Conservation (phyloP, 31 red algal genomes). For the Asparagopsis taxiformis region DNA sequence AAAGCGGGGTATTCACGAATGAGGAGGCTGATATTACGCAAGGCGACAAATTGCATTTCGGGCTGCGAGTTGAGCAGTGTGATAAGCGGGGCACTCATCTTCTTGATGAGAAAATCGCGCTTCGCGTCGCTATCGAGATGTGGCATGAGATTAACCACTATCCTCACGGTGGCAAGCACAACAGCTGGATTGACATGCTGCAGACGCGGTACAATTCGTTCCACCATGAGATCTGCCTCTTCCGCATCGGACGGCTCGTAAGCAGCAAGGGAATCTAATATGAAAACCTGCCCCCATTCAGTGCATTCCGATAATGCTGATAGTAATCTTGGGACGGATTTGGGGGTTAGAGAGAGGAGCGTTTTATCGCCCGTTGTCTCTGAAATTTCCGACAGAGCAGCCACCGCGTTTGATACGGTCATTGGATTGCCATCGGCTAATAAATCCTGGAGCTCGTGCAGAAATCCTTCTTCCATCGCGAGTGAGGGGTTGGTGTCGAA, state of each 20-base stretch:
- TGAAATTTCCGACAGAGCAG: constrained; percentile 46
- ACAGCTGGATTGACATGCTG: constrained; percentile 91
- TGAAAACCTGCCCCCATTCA: constrained; percentile 87
- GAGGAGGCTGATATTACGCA: constrained; percentile 72
- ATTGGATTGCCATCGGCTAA: constrained; percentile 39
- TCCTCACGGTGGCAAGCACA: constrained; percentile 66
- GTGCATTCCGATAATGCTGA: constrained; percentile 77
- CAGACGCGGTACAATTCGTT: constrained; percentile 69
- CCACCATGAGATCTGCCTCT: constrained; percentile 79
- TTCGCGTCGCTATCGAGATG: constrained; percentile 21
- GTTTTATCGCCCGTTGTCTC: constrained; percentile 5
- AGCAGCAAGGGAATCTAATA: constrained; percentile 68
- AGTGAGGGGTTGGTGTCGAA: constrained; percentile 53
- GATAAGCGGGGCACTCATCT: constrained; percentile 77
- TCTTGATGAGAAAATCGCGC: constrained; percentile 55
- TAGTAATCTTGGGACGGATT: constrained; percentile 52
- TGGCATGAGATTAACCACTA: constrained; percentile 46
- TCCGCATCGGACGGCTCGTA: constrained; percentile 51
- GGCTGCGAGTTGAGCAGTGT: constrained; percentile 56
- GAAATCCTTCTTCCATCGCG: constrained; percentile 28
- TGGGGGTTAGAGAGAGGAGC: constrained; percentile 25
- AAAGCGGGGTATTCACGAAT: constrained; percentile 31
- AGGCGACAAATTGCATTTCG: constrained; percentile 80
- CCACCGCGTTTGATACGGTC: constrained; percentile 51
- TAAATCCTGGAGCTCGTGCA: constrained; percentile 32